Percentiles rank a stretch among this genome's conserved stretches.
Evolutionary conservation across 352 stramenopile genomes (phyloP).

Genomic region (Phytophthora constricta): DNA sequence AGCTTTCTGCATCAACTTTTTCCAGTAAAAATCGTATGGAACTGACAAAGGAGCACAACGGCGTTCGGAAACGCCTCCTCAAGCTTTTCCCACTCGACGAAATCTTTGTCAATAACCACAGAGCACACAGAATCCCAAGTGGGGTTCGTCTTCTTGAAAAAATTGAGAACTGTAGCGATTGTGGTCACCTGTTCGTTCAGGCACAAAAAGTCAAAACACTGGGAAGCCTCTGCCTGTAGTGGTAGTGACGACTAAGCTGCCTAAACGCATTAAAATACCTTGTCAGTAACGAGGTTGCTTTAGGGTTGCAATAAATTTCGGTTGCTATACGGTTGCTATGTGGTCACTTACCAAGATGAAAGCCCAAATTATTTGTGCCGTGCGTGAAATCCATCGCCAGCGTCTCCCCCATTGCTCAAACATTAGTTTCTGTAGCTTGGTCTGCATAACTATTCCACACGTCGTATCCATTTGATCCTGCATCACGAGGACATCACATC

Average conservation of each 20-base stretch:
- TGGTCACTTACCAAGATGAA: neutral
- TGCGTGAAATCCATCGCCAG: neutral
- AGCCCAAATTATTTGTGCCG: neutral
- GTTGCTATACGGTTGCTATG: neutral
- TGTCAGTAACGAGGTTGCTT: neutral
- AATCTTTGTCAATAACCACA: constrained; percentile 37
- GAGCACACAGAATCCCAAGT: constrained; percentile 2
- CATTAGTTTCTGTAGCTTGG: neutral
- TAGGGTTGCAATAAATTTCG: no score
- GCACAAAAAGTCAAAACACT: constrained; percentile 9
- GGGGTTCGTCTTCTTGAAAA: constrained; percentile 25
- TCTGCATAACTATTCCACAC: neutral
- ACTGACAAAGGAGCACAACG: neutral
- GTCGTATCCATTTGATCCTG: no score
- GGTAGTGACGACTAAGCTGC: neutral
- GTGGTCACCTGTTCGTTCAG: constrained; percentile 24
- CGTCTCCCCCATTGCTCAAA: neutral
- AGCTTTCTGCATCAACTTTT: constrained; percentile 13
- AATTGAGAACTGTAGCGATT: constrained; percentile 18
- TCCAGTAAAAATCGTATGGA: constrained; percentile 14
- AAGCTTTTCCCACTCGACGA: constrained; percentile 26
- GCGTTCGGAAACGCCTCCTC: constrained; percentile 5
- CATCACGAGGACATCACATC: no score
- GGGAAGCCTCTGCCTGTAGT: neutral
- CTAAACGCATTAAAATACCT: neutral